phyloP scores from a whole-genome alignment of 1,284 basidiomycete genomes.

The Hemileia vastatrix region DNA sequence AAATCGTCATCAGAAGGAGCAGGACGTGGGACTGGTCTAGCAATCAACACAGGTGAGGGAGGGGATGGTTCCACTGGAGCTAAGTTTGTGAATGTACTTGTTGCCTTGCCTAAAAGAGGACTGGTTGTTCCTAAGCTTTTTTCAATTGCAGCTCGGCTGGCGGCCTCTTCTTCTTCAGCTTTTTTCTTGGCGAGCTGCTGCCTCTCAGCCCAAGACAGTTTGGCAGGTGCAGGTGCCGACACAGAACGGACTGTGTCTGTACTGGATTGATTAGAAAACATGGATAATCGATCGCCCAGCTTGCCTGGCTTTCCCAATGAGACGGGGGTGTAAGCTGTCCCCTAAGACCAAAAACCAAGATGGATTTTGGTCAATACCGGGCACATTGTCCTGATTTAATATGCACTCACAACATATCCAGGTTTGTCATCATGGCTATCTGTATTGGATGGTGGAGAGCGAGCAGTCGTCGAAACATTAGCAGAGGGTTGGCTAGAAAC shows the following conservation, averaged over 20 bases:
- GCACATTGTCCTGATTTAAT: neutral
- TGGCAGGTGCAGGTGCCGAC: conserved; percentile 45
- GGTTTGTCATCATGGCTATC: conserved; percentile 28
- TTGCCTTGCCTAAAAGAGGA: no score
- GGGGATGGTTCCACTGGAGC: conserved; percentile 37
- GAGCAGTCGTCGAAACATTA: conserved; percentile 34
- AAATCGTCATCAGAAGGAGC: neutral
- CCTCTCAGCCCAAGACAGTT: conserved; percentile 80
- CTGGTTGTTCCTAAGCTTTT: conserved; percentile 27
- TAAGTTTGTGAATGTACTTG: no score
- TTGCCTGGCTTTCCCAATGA: conserved; percentile 71
- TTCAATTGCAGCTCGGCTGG: conserved; percentile 53
- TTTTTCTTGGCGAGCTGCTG: conserved; percentile 78
- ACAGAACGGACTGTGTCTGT: conserved; percentile 37
- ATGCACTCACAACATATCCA: conserved; percentile 29
- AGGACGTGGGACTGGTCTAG: neutral
- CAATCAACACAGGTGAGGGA: conserved; percentile 20
- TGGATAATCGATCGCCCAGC: conserved; percentile 65
- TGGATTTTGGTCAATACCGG: neutral
- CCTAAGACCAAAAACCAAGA: conserved; percentile 41
- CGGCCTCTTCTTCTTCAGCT: conserved; percentile 65
- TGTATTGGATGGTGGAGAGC: conserved; percentile 41
- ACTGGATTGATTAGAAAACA: conserved; percentile 14
- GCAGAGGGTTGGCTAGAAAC: conserved; percentile 6
- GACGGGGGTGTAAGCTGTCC: conserved; percentile 78